These are phyloP conservation scores for Zymoseptoria brevis DNA, from an alignment of 2,329 filamentous ascomycete genomes.

Conservation along the genomic window DNA sequence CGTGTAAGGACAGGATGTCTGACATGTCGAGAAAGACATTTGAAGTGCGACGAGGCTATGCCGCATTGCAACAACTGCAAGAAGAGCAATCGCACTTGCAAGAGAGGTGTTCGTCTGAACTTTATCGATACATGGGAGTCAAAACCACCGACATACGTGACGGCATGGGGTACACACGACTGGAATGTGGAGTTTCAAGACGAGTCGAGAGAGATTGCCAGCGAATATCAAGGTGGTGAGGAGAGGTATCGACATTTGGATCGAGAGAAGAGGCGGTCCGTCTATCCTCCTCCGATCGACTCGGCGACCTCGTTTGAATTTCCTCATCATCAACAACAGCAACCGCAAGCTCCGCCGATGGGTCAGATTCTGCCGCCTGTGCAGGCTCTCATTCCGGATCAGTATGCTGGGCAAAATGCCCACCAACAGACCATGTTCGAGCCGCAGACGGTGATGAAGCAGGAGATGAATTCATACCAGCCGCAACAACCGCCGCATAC, in stretches of 20 bases:
- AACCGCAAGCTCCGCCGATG: conserved; percentile 8
- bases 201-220: conserved; percentile 82
- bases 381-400: conserved; percentile 41
- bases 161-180: conserved; percentile 51
- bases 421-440: neutral
- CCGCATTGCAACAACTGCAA: conserved; percentile 68
- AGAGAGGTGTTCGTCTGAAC: conserved; percentile 77
- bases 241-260: conserved; percentile 54
- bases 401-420: neutral
- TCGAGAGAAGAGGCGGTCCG: conserved; percentile 3
- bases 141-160: conserved; percentile 49
- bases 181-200: conserved; percentile 75
- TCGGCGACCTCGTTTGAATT: conserved; percentile 23
- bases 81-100: conserved; percentile 79
- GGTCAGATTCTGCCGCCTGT: neutral
- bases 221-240: conserved; percentile 75
- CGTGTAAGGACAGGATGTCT: conserved; percentile 83
- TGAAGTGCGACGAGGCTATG: conserved; percentile 78
- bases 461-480: conserved; percentile 22
- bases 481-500: conserved; percentile 15
- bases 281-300: conserved; percentile 16
- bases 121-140: conserved; percentile 80
- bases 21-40: conserved; percentile 79
- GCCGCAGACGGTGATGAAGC: neutral
- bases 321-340: conserved; percentile 26